Evolutionary conservation across 371 early-diverging fungal species (phyloP), one percentile per base, ranked within the genome.

Genomic region (Smittium mucronatum): DNA sequence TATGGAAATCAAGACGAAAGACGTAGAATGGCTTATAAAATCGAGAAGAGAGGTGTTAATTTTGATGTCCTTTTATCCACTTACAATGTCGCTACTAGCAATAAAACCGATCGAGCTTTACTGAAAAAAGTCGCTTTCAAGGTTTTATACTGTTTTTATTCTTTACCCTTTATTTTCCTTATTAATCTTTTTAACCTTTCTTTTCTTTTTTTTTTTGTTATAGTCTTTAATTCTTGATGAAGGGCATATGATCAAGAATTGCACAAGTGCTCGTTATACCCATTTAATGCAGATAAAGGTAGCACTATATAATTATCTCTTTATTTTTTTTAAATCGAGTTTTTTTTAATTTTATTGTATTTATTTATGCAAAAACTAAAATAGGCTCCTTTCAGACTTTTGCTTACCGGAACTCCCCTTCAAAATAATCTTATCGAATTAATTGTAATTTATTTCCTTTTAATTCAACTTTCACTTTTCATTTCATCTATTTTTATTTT

Each of bases 191-290:
- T 47, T 21, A 47, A 5, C 47, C 47, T 47, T 21, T 21, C 47
- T 47, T 47, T 47, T 47, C 21, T 47, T 47, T 21, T 47, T 21
- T 21, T 21, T 47, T 47, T 47, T 47, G 5, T 47, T 47, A 61
- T 34, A 81, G 64, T 81, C 87, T 2, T 78, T 97, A 72, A 89
- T 98, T 36, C 74, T 98, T 47, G 98, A 98, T 76, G 98, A 98
- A 79, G 98, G 97, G 0, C 98, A 94, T 71, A 90, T 93, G 92
- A 83, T 94, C 69, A 93, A 90, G 79, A 89, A 89, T 73, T 87
- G 86, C 57, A 88, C 86, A 58, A 90, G 89, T 70, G 80, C 83
- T 21, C 81, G 96, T 21, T 95, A 94, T 81, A 85, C 88, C 71
- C 81, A 86, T 70, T 75, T 95, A 30, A 90, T 87, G 84, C 74